Base-by-base conservation (phyloP, 306 rosid genomes). In the Casuarina glauca region DNA sequence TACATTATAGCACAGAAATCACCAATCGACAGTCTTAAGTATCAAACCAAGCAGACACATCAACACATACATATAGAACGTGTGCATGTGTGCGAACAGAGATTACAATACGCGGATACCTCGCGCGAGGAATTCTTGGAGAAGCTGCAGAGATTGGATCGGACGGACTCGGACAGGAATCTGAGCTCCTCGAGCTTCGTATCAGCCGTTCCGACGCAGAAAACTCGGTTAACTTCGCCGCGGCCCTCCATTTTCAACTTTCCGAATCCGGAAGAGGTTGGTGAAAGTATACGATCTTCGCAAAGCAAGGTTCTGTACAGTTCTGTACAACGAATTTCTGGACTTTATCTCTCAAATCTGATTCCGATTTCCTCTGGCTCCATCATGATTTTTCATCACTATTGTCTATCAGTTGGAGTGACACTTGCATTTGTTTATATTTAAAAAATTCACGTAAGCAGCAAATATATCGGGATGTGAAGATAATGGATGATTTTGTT, bases 171-270 rank as follows among this genome's bases (percentile, higher is more conserved):
- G 74, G 88, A 80, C 74, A 94, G 88, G 85, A 88, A 94, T 12
- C 77, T 89, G 83, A 92, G 96, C 78, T 95, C 97, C 49, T 88
- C 82, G 50, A 90, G 91, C 90, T 95, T 95, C 38, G 97, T 85
- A 79, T 95, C 97, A 53, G 92, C 84, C 20, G 97, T 92, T 74
- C 92, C 98, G 75, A 95, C 73, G 75, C 97, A 90, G 80, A 90
- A 88, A 63, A 95, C 91, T n/a, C 83, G 88, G 79, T 52, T 84
- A 44, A 53, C 49, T 57, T 79, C 72, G 50, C 44, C 51, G 19
- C 12, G 39, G 41, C 45, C 17, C 13, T 76, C 62, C 93, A 86
- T 90, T 70, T 42, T 55, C 10, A 67, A 69, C 19, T 8, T 46
- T 16, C 8, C 41, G 39, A 69, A 36, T 43, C 73, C 62, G 0